Conservation (phyloP, 441 rosid genomes). For the Bocquillonia castaneifolia region DNA sequence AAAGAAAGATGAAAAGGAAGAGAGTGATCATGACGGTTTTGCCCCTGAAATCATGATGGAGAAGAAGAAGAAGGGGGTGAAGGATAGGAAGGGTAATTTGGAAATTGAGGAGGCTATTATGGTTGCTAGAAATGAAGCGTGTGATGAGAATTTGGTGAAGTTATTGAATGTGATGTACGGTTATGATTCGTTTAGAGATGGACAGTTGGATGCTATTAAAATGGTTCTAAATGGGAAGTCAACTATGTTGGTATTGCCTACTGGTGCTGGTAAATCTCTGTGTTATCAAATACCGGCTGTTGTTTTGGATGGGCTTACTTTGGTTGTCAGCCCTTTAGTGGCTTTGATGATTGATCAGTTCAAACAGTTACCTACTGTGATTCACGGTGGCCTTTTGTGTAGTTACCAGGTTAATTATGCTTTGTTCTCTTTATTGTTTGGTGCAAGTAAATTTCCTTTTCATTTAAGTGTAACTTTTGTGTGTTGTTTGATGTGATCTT, state of each 20-base stretch:
- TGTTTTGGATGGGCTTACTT: slow-evolving; percentile 67
- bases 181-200: slow-evolving; percentile 66
- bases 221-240: slow-evolving; percentile 64
- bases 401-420: slow-evolving; percentile 74
- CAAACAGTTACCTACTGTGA: slow-evolving; percentile 64
- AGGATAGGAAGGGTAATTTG: slow-evolving; percentile 20
- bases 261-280: slow-evolving; percentile 87
- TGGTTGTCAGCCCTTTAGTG: slow-evolving; percentile 87
- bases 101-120: slow-evolving; percentile 45
- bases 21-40: slow-evolving; percentile 35
- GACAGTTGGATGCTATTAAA: slow-evolving; percentile 73
- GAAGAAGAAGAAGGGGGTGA: slow-evolving; percentile 29
- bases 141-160: slow-evolving; percentile 60
- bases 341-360: slow-evolving; percentile 95
- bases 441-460: slow-evolving; percentile 7
- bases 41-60: slow-evolving; percentile 30
- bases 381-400: slow-evolving; percentile 67
- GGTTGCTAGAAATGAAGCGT: slow-evolving; percentile 44
- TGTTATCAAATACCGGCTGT: slow-evolving; percentile 91
- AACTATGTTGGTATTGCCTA: slow-evolving; percentile 79
- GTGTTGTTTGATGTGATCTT: background rate
- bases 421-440: slow-evolving; percentile 8
- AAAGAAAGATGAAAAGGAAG: slow-evolving; percentile 28
- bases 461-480: slow-evolving; percentile 16
- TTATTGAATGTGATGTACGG: slow-evolving; percentile 70